phyloP scores from a whole-genome alignment of 257 asterid genomes.

The Fraxinus excelsior region DNA sequence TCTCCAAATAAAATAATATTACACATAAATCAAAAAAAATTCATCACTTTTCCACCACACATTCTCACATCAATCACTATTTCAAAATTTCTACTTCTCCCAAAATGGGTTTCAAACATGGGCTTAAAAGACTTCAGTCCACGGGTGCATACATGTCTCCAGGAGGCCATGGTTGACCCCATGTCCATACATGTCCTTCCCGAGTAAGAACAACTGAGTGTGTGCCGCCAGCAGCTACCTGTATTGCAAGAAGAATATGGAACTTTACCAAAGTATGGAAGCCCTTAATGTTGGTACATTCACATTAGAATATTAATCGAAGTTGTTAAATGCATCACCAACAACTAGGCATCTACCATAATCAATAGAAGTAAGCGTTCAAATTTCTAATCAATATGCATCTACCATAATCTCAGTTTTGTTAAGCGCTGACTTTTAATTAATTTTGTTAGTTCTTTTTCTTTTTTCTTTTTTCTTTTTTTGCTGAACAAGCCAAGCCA shows the following conservation, averaged over 20 bases:
- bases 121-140: constrained; percentile 20
- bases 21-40: no score
- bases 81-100: no score
- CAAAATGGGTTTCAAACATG: no score
- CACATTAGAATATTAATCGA: constrained; percentile 4
- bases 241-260: constrained; percentile 28
- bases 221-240: constrained; percentile 99
- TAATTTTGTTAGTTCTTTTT: neutral
- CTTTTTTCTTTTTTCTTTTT: neutral
- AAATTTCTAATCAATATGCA: neutral
- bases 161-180: constrained; percentile 99
- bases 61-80: no score
- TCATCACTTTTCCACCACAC: no score
- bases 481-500: constrained; percentile 15
- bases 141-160: constrained; percentile 82
- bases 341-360: constrained; percentile 8
- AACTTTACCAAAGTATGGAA: constrained; percentile 15
- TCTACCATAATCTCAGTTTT: constrained; percentile 2
- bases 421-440: constrained; percentile 15
- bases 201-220: constrained; percentile 94
- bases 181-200: constrained; percentile 98
- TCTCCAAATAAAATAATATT: no score
- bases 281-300: constrained; percentile 9
- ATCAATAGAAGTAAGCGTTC: neutral
- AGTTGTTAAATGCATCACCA: neutral